These are phyloP conservation scores for Penicillium herquei DNA, from an alignment of 495 filamentous ascomycete genomes.

Conservation along the genomic window DNA sequence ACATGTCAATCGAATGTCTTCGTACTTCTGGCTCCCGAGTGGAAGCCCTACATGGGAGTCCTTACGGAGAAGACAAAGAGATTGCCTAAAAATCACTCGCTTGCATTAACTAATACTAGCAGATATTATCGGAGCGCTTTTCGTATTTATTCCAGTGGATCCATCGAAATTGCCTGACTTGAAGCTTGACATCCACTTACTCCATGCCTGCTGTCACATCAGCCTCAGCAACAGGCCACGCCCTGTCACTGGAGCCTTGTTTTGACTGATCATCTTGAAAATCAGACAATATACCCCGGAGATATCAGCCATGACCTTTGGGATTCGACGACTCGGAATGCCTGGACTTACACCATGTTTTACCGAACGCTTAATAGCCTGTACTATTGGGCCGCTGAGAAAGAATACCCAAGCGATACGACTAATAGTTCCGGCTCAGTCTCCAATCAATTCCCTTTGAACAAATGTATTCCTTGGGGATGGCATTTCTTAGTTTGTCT, in stretches of 20 bases:
- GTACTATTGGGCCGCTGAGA: neutral
- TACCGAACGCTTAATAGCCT: neutral
- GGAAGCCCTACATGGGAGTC: too few species aligned
- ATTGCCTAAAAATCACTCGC: too few species aligned
- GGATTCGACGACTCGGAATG: neutral
- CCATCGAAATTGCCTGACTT: too few species aligned
- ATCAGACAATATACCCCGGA: neutral
- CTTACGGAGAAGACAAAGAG: too few species aligned
- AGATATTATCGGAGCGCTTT: too few species aligned
- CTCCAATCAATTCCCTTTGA: neutral
- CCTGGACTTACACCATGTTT: neutral
- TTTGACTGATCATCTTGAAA: neutral
- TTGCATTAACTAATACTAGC: too few species aligned
- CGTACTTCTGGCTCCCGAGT: neutral
- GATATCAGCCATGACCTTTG: neutral
- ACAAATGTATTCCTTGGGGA: neutral
- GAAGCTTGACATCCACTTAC: too few species aligned
- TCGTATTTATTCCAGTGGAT: too few species aligned
- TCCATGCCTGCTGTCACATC: too few species aligned
- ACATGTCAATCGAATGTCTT: neutral
- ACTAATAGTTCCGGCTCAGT: neutral
- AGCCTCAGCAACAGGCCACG: too few species aligned
- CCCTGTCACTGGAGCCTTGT: too few species aligned
- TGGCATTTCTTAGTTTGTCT: neutral
- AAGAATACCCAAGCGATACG: neutral